phyloP scores from a whole-genome alignment of 805 yeast species.

The Candida loeiensis region DNA sequence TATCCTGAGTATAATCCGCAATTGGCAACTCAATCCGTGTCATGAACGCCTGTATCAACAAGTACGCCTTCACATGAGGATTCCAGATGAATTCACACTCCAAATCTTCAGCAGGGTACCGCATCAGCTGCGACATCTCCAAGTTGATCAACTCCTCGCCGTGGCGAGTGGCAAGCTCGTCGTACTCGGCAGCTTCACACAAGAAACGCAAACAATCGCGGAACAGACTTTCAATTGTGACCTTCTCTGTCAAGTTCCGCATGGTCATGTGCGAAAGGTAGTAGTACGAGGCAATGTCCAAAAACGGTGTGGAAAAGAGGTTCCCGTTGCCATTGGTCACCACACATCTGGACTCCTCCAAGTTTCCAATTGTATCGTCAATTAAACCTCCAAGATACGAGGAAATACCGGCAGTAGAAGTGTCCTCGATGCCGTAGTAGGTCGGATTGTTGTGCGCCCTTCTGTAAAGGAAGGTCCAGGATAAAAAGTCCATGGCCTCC shows the following conservation, averaged over 20 bases:
- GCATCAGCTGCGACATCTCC: conserved; percentile 73
- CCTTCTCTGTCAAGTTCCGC: conserved; percentile 57
- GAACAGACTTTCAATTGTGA: conserved; percentile 46
- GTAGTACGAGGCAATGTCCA: conserved; percentile 85
- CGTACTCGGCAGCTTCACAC: conserved; percentile 72
- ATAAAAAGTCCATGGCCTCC: conserved; percentile 69
- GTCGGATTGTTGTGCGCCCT: conserved; percentile 77
- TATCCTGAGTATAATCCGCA: conserved; percentile 93
- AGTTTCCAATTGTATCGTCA: conserved; percentile 62
- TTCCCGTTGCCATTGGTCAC: conserved; percentile 43
- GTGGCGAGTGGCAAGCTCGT: conserved; percentile 85
- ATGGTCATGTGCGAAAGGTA: conserved; percentile 90
- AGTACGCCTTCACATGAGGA: conserved; percentile 76
- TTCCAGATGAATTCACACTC: conserved; percentile 73
- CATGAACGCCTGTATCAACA: conserved; percentile 71
- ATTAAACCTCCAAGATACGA: conserved; percentile 60
- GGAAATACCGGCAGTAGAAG: conserved; percentile 52
- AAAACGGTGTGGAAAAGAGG: conserved; percentile 69
- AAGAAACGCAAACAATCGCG: conserved; percentile 59
- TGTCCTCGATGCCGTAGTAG: conserved; percentile 69
- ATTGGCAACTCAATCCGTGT: conserved; percentile 77
- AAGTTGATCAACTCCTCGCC: conserved; percentile 85
- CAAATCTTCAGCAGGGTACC: conserved; percentile 55
- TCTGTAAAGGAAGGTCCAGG: conserved; percentile 74
- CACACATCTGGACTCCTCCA: conserved; percentile 73